phyloP scores from a whole-genome alignment of 2,329 filamentous ascomycete species.

The Sporothrix pallida region DNA sequence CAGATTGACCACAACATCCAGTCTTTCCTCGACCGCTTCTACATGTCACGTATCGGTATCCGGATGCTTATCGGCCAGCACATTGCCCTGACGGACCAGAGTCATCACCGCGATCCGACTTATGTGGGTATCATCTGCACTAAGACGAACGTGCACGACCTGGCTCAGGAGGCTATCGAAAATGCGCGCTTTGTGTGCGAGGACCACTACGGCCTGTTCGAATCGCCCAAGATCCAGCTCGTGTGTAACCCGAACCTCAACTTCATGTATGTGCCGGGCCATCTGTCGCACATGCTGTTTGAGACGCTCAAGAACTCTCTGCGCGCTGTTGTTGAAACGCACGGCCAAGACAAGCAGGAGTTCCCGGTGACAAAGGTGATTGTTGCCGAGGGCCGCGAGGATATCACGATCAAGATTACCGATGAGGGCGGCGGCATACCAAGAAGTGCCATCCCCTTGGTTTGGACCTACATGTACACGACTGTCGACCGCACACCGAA shows the following conservation, averaged over 20 bases:
- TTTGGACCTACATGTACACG: slow-evolving; percentile 99
- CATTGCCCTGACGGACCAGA: slow-evolving; percentile 94
- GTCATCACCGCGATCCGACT: slow-evolving; percentile 83
- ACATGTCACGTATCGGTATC: slow-evolving; percentile 99
- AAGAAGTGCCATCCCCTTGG: slow-evolving; percentile 87
- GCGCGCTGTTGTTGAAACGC: slow-evolving; percentile 92
- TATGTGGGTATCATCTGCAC: slow-evolving; percentile 99
- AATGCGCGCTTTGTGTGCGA: slow-evolving; percentile 99
- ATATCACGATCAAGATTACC: slow-evolving; percentile 98
- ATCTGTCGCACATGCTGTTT: slow-evolving; percentile 98
- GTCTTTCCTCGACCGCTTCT: slow-evolving; percentile 96
- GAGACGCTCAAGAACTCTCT: slow-evolving; percentile 98
- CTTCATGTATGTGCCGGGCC: slow-evolving; percentile 99
- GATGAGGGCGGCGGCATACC: slow-evolving; percentile 97
- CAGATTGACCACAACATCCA: slow-evolving; percentile 98
- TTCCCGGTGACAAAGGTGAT: slow-evolving; percentile 98
- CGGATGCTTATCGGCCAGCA: slow-evolving; percentile 99
- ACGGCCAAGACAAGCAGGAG: slow-evolving; percentile 92
- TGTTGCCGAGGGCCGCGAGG: slow-evolving; percentile 95
- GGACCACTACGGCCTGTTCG: slow-evolving; percentile 96
- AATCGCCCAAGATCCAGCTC: slow-evolving; percentile 94
- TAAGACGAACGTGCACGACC: slow-evolving; percentile 93
- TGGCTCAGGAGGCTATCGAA: slow-evolving; percentile 96
- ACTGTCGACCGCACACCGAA: slow-evolving; percentile 95
- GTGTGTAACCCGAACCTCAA: slow-evolving; percentile 92